phyloP scores from a whole-genome alignment of 2,329 filamentous ascomycete genomes.

The Ceratocystis alfenasii region DNA sequence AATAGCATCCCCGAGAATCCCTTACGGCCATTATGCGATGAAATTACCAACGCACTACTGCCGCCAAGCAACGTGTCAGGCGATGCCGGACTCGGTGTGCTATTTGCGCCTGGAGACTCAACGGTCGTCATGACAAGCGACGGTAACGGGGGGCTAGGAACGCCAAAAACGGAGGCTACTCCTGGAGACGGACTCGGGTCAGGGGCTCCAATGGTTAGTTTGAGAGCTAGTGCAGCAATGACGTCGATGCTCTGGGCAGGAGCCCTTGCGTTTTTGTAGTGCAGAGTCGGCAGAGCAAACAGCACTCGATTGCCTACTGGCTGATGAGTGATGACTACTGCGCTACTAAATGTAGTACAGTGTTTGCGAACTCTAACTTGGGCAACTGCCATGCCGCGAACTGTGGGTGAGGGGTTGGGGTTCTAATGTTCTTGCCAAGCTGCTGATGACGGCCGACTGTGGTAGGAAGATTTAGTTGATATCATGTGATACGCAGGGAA shows the following conservation, averaged over 20 bases:
- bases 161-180: conserved; percentile 27
- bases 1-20: conserved; percentile 43
- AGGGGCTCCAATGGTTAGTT: conserved; percentile 27
- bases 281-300: background rate
- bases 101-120: conserved; percentile 42
- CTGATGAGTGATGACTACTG: background rate
- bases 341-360: background rate
- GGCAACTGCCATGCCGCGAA: background rate
- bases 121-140: conserved; percentile 30
- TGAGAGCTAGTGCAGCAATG: conserved; percentile 24
- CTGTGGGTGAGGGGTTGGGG: background rate
- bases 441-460: background rate
- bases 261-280: conserved; percentile 13
- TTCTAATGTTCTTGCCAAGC: background rate
- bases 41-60: conserved; percentile 41
- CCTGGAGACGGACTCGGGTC: conserved; percentile 29
- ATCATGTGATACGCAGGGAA: background rate
- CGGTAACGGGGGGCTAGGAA: conserved; percentile 25
- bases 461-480: background rate
- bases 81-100: conserved; percentile 31
- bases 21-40: conserved; percentile 38
- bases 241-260: conserved; percentile 6
- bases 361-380: background rate
- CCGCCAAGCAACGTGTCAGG: conserved; percentile 35
- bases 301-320: background rate